phyloP scores from a whole-genome alignment of 176 grass and related monocot species.

The Triticum urartu region DNA sequence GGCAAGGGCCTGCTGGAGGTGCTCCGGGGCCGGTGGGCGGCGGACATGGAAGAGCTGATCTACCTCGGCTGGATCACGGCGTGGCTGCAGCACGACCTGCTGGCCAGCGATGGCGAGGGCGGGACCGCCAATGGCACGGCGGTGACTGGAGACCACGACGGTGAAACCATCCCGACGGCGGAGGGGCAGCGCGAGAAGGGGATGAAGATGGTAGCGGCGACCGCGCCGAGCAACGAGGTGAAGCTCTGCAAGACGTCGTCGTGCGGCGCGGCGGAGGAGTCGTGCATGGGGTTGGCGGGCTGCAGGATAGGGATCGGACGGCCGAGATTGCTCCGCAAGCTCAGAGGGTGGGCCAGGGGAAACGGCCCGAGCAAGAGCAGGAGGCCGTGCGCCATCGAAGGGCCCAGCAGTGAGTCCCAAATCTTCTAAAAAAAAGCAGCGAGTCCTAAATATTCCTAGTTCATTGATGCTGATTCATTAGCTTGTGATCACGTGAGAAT shows the following conservation, averaged over 20 bases:
- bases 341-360: conserved; percentile 64
- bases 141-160: neutral
- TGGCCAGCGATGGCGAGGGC: conserved; percentile 9
- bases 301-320: conserved; percentile 23
- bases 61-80: conserved; percentile 79
- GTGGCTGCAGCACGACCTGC: conserved; percentile 68
- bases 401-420: neutral
- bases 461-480: neutral
- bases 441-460: neutral
- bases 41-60: conserved; percentile 88
- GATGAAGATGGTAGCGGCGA: conserved; percentile 30
- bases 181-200: conserved; percentile 20
- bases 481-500: neutral
- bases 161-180: neutral
- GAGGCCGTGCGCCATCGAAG: conserved; percentile 5
- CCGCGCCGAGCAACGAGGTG: conserved; percentile 31
- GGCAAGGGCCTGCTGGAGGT: conserved; percentile 44
- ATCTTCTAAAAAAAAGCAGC: neutral
- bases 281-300: conserved; percentile 39
- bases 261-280: neutral
- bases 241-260: conserved; percentile 42
- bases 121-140: neutral
- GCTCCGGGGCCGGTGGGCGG: conserved; percentile 64
- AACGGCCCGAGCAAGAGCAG: conserved; percentile 36
- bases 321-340: conserved; percentile 65